Conservation (phyloP, 371 early-diverging fungal genomes). For the Umbelopsis sp. region DNA sequence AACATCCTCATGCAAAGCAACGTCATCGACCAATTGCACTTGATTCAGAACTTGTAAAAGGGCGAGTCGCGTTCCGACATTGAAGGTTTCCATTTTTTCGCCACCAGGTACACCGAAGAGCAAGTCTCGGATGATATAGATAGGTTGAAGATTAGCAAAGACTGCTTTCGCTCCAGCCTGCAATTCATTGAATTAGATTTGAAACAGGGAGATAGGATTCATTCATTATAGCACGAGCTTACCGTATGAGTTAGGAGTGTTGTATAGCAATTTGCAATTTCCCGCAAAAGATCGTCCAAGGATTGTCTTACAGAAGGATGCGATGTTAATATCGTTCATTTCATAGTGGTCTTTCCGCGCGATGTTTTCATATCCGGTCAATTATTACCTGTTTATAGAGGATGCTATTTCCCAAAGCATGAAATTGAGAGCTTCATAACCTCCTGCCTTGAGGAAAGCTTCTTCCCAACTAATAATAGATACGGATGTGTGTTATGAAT, state of each 20-base stretch:
- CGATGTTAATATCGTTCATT: too few species aligned
- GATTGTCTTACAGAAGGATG: neutral
- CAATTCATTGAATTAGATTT: neutral
- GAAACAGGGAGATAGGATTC: neutral
- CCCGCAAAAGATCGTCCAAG: neutral
- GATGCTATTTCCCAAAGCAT: constrained; percentile 9
- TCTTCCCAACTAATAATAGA: neutral
- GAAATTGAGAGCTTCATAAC: constrained; percentile 10
- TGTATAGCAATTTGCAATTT: constrained; percentile 3
- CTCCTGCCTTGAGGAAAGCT: neutral
- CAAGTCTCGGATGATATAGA: constrained; percentile 11
- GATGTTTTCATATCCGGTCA: neutral
- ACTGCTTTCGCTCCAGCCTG: neutral
- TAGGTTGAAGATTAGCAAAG: constrained; percentile 11
- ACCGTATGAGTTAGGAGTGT: neutral
- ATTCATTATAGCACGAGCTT: neutral
- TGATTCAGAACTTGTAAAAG: constrained; percentile 7
- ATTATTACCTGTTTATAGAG: neutral
- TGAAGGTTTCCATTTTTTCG: neutral
- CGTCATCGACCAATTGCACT: neutral
- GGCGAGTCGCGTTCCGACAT: neutral
- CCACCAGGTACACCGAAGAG: neutral
- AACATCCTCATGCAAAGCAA: neutral
- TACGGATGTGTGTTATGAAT: neutral
- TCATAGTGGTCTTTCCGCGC: neutral